Conservation (phyloP, 371 early-diverging fungal species). For the Polyrhizophydium stewartii region DNA sequence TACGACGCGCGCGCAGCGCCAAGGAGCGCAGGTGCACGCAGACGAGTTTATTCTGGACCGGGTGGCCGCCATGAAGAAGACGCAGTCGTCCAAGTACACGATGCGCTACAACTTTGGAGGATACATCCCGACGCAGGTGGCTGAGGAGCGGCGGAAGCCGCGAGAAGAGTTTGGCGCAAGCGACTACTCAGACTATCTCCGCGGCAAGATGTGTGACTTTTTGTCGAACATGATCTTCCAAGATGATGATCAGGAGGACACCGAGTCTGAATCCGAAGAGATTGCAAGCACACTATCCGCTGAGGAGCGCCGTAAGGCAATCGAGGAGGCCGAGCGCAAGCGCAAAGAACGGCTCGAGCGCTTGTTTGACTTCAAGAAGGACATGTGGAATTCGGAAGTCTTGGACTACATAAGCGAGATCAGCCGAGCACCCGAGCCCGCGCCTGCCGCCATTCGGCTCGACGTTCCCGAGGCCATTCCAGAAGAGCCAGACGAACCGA, state of each 20-base stretch:
- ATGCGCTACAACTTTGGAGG: conserved; percentile 47
- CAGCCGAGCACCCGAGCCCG: too few relatives aligned
- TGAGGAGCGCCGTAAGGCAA: conserved; percentile 11
- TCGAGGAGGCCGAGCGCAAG: conserved; percentile 22
- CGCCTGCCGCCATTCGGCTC: too few relatives aligned
- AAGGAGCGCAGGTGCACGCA: conserved; percentile 1
- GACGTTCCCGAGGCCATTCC: too few relatives aligned
- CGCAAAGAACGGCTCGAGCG: conserved; percentile 14
- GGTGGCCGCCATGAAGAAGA: conserved; percentile 33
- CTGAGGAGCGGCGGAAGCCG: conserved; percentile 10
- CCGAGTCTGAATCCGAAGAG: conserved; percentile 11
- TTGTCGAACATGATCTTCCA: conserved; percentile 32
- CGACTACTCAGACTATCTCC: conserved; percentile 35
- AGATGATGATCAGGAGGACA: conserved; percentile 26
- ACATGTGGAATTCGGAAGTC: conserved; percentile 41
- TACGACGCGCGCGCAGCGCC: conserved; percentile 1
- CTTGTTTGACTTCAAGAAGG: conserved; percentile 21
- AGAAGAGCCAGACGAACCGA: too few relatives aligned
- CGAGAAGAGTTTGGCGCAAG: conserved; percentile 14
- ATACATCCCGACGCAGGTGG: conserved; percentile 38
- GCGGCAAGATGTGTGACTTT: conserved; percentile 34
- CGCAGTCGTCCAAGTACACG: conserved; percentile 29
- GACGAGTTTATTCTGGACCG: conserved; percentile 38
- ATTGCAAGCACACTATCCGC: conserved; percentile 15
- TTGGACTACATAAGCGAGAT: conserved; percentile 41